Evolutionary conservation across 192 early-diverging fungal species (phyloP).

Genomic region (Phycomyces nitens): DNA sequence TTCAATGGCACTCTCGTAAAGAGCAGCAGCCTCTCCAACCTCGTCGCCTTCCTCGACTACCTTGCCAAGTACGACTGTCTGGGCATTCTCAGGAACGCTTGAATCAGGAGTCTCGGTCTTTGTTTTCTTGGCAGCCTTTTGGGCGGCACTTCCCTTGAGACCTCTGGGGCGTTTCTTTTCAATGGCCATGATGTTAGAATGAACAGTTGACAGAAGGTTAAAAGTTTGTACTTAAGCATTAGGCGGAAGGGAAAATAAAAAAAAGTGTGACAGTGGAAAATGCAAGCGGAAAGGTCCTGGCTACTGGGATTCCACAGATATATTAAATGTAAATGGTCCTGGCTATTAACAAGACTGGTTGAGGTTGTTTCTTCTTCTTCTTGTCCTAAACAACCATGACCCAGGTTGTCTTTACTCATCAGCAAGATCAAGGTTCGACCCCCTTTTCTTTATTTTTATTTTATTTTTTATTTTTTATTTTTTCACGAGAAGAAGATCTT

Average conservation of each 20-base stretch:
- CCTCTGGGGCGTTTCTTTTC: constrained; percentile 47
- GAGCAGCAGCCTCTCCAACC: constrained; percentile 41
- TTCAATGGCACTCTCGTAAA: constrained; percentile 47
- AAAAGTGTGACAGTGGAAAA: no score
- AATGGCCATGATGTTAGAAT: constrained; percentile 30
- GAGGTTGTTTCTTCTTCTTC: background rate
- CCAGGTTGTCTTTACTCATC: background rate
- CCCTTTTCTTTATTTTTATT: no score
- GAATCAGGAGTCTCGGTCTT: constrained; percentile 19
- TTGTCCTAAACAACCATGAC: background rate
- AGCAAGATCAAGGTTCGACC: background rate
- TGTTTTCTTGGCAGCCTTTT: constrained; percentile 24
- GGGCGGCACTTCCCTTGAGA: constrained; percentile 33
- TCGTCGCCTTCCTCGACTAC: constrained; percentile 51
- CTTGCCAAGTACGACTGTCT: constrained; percentile 41
- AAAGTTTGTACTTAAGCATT: no score
- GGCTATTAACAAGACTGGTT: background rate
- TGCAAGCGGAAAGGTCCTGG: no score
- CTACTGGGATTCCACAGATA: no score
- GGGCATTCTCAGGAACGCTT: constrained; percentile 32
- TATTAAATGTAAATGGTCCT: no score
- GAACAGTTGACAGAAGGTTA: background rate
- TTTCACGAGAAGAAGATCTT: background rate
- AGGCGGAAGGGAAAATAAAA: no score
- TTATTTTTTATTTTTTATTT: no score